phyloP scores from a whole-genome alignment of 495 filamentous ascomycete species.

The Penicillium goetzii region DNA sequence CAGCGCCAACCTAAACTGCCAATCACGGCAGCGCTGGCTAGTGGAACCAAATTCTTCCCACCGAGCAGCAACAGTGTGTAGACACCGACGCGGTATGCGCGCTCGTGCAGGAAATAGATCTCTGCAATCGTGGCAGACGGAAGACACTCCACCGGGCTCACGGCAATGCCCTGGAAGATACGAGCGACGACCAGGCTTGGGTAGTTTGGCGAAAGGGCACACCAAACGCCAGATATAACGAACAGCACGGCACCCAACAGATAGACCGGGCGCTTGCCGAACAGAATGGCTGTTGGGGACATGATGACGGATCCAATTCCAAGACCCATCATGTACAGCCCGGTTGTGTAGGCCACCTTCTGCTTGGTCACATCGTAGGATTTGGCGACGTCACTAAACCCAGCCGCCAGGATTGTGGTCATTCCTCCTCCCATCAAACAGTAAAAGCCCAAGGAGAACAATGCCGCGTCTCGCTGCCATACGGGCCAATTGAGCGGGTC shows the following conservation, averaged over 20 bases:
- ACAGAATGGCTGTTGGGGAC: conserved; percentile 90
- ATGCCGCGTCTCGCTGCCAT: conserved; percentile 79
- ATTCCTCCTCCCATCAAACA: conserved; percentile 93
- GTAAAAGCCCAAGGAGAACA: conserved; percentile 86
- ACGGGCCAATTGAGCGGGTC: conserved; percentile 93
- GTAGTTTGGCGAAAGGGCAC: conserved; percentile 80
- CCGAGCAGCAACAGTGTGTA: conserved; percentile 89
- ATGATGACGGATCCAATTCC: conserved; percentile 82
- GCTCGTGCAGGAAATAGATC: conserved; percentile 94
- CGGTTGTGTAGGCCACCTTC: conserved; percentile 85
- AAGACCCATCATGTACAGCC: conserved; percentile 93
- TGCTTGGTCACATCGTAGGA: conserved; percentile 72
- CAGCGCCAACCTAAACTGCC: conserved; percentile 81
- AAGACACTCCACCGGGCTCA: conserved; percentile 91
- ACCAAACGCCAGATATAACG: conserved; percentile 81
- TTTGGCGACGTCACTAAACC: conserved; percentile 78
- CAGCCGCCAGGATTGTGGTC: conserved; percentile 88
- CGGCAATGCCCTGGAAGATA: conserved; percentile 83
- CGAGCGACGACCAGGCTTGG: conserved; percentile 78
- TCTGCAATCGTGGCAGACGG: conserved; percentile 95
- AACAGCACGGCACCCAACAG: conserved; percentile 77
- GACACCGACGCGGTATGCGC: conserved; percentile 93
- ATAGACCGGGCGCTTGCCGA: conserved; percentile 90
- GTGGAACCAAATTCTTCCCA: conserved; percentile 89
- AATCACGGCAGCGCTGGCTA: conserved; percentile 88